Base-by-base conservation (phyloP, 2,329 filamentous ascomycete genomes). In the Xylariales sp. region DNA sequence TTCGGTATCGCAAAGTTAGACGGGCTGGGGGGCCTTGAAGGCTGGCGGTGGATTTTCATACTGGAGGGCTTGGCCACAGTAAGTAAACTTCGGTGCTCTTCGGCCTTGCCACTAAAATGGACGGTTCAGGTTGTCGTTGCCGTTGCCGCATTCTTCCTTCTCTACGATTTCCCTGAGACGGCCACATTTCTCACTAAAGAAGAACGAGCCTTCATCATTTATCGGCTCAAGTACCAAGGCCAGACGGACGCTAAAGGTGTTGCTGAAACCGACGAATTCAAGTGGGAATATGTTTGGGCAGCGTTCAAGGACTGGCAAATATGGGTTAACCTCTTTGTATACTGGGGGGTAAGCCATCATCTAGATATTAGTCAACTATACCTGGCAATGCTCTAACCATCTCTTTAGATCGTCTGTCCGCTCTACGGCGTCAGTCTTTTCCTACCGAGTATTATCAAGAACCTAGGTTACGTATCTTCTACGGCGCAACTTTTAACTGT, bases 251-350 rank as follows among this genome's bases (percentile, higher is more conserved):
- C 18, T 14, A 54, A 70, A 55, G 62, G 71, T 23, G 81, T 85
- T 23, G 91, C 90, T 0, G 85, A 91, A 73, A 87, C 92, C 48
- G 93, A 96, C 72, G 86, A 90, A 56, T 96, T 96, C 77, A 85
- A 89, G 69, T 91, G 90, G 87, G 82, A 83, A 14, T 96, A 94
- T 75, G 88, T 96, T 66, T 89, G 88, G 86, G 85, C 88, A 7
- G 90, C 90, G 1, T 81, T 95, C 53, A 88, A 84, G 45, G 93
- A 97, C 75, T 96, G 92, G 90, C 95, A 97, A 80, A 94, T 93
- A 53, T 86, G 83, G 81, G 79, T 84, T 34, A 85, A 84, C 60
- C 80, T 90, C 4, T 81, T 90, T 57, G 87, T 91, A 41, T 89
- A 89, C 73, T 90, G 89, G 82, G 87, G 89, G 8, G 87, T 90